These are phyloP conservation scores for Kregervanrija fluxuum DNA, from an alignment of 805 yeast genomes.

Conservation along the genomic window DNA sequence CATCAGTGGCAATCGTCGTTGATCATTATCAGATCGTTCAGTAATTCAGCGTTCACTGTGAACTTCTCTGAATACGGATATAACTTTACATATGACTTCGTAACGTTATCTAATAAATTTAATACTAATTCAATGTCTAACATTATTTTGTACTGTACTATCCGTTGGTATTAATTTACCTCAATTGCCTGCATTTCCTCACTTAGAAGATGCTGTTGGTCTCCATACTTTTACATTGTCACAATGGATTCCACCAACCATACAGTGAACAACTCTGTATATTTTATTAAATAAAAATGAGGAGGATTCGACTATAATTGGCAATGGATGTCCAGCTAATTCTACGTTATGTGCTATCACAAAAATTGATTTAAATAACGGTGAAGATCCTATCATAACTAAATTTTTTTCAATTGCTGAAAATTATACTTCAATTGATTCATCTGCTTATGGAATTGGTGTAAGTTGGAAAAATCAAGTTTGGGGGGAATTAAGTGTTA, in stretches of 20 bases:
- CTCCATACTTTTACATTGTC: slow-evolving; percentile 33
- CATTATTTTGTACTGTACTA: no score
- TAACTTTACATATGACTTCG: no score
- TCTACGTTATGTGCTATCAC: slow-evolving; percentile 81
- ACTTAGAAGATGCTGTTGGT: slow-evolving; percentile 44
- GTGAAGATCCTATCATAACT: slow-evolving; percentile 45
- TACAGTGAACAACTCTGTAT: slow-evolving; percentile 56
- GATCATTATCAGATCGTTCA: no score
- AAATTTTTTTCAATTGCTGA: no score
- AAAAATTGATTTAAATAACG: slow-evolving; percentile 42
- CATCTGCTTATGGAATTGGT: slow-evolving; percentile 37
- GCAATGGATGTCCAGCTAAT: slow-evolving; percentile 54
- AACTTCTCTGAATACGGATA: no score
- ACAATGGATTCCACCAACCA: slow-evolving; percentile 69
- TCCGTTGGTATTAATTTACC: slow-evolving; percentile 22
- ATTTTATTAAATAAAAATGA: slow-evolving; percentile 42
- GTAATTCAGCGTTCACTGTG: no score
- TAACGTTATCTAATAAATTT: no score
- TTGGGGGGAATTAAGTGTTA: slow-evolving; percentile 58
- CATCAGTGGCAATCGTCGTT: no score
- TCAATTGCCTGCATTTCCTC: slow-evolving; percentile 29
- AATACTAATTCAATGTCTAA: no score
- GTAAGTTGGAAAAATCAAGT: slow-evolving; percentile 43
- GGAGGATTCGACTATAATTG: slow-evolving; percentile 24
- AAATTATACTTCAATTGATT: no score